Evolutionary conservation across 176 grass and related monocot genomes (phyloP), one percentile per base, ranked within the genome.

Genomic region (Aegilops umbellulata): DNA sequence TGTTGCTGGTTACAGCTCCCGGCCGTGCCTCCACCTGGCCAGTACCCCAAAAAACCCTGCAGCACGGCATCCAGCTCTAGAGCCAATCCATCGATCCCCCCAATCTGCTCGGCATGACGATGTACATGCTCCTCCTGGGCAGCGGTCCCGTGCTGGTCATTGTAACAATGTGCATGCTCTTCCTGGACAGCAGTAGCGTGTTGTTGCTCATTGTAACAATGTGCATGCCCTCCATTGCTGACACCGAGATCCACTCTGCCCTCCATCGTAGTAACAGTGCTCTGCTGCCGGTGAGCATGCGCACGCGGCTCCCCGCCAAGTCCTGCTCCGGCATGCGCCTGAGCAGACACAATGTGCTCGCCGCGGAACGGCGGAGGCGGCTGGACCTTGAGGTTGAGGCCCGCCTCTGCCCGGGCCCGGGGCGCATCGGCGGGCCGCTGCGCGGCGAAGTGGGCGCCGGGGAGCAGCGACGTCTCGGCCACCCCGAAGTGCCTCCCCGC

Each of bases 41-140:
- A 87, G 79, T 65, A 80, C 19, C 26, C 85, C 15, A 83, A 34
- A 67, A 87, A 67, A 0, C 68, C 76, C 46, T 80, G 89, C 66
- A 80, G 11, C 19, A 68, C 89, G 12, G 84, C 27, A 12, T 92
- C 65, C 42, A 70, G 19, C 4, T 77, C 42, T 47, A 74, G 76
- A 60, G 69, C 17, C 42, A 26, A 0, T 22, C 73, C 44, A 9
- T 76, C 73, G 4, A 76, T 16, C 84, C 73, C 39, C 83, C 64
- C 47, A 3, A 72, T 90, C 31, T 49, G 46, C 8, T 77, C 44
- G 38, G 3, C 5, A 9, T 29, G 13, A 10, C 1, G 25, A 30
- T 65, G 61, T 12, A 24, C 39, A 27, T 27, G 22, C 12, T 3
- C 53, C 11, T 78, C 44, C 44, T 47, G 39, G 39, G 53, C 76